Percentiles rank a stretch among this genome's conserved stretches.
Conservation (phyloP, 129 eudicot genomes). For the Helianthus annuus region HanXRQr2.0-SUNRISE NC_035434.2:112813449-112813948, state of each 20-base stretch:
- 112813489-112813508: constrained; percentile 56
- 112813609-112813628: constrained; percentile 92
- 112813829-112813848: neutral
- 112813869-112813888: neutral
- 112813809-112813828: constrained; percentile 19
- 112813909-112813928: no score
- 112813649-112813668: constrained; percentile 90
- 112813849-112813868: neutral
- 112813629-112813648: constrained; percentile 81
- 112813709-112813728: constrained; percentile 2
- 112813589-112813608: constrained; percentile 77
- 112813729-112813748: constrained; percentile 10
- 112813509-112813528: constrained; percentile 75
- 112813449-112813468: constrained; percentile 76
- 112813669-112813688: constrained; percentile 69
- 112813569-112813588: constrained; percentile 86
- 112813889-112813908: no score
- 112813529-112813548: constrained; percentile 74
- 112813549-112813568: constrained; percentile 85
- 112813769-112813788: constrained; percentile 26
- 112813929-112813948: no score
- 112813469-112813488: constrained; percentile 69
- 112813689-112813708: constrained; percentile 27
- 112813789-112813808: neutral
- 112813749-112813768: constrained; percentile 11